Base-by-base conservation (phyloP, 441 rosid genomes). In the Croton setiger region DNA sequence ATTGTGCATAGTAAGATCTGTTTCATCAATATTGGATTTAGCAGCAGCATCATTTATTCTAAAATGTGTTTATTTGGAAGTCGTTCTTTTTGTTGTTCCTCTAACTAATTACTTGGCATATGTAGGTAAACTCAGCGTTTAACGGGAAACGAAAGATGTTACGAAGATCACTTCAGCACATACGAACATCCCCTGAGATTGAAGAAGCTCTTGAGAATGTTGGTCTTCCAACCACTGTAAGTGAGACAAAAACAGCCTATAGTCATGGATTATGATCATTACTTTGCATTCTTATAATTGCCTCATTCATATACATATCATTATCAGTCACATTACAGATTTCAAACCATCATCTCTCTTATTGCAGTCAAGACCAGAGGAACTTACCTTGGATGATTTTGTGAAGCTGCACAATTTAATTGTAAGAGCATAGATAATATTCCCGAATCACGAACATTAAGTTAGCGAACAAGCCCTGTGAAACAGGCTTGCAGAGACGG, bases 81-180 rank as follows among this genome's bases (percentile, higher is more conserved):
- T 27, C 31, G n/a, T n/a, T n/a, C n/a, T 10, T n/a, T 60, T 18
- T 4, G 61, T 15, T 35, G 10, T 66, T 9, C 9, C 62, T 7
- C 51, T 64, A 47, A 71, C 47, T 21, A 3, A 8, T 43, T 27
- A 13, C 17, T 41, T 20, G 21, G 2, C 51, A 63, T 41, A 37
- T 72, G 58, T 68, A 93, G 96, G 97, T 94, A 72, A 85, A 87
- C 81, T 89, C 96, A 31, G 97, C 98, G 69, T 94, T 91, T 69
- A 94, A 86, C 61, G 96, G 92, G 53, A 94, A 89, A 79, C 81
- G 93, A 13, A 88, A 94, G 82, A 94, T 94, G 98, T 76, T 94
- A 83, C 81, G 96, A 59, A 89, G 74, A 74, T 83, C 96, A 35
- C 92, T 91, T 31, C 93, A 89, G 76, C 98, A 94, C 86, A 68